These are phyloP conservation scores for Themeda triandra DNA, from an alignment of 176 grass and related monocot species.

Conservation along the genomic window DNA sequence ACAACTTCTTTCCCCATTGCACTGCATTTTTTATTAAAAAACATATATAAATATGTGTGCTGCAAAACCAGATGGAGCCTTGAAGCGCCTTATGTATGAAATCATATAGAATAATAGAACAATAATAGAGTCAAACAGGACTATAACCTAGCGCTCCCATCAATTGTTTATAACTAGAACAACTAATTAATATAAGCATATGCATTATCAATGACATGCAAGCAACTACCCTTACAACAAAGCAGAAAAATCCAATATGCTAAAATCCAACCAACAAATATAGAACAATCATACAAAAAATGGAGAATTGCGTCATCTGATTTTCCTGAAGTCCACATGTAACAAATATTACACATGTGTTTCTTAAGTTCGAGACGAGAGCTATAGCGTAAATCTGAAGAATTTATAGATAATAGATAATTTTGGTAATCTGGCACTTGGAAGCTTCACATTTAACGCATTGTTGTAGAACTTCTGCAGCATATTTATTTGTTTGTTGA, in stretches of 20 bases:
- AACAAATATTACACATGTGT: neutral
- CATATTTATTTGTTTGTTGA: conserved; percentile 2
- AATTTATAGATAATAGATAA: neutral
- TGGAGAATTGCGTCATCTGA: neutral
- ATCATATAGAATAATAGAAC: conserved; percentile 28
- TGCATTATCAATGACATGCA: conserved; percentile 36
- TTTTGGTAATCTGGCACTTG: conserved; percentile 16
- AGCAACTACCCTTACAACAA: conserved; percentile 26
- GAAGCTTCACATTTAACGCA: neutral
- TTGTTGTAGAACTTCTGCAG: neutral
- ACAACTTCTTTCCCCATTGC: conserved; percentile 48
- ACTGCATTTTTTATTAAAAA: conserved; percentile 33
- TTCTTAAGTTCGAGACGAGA: neutral
- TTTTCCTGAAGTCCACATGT: neutral
- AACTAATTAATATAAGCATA: conserved; percentile 24
- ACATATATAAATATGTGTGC: conserved; percentile 26
- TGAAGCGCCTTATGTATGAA: neutral
- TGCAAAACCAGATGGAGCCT: neutral
- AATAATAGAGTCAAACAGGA: conserved; percentile 37
- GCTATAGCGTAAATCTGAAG: neutral
- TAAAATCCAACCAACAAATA: conserved; percentile 8
- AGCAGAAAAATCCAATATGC: conserved; percentile 13
- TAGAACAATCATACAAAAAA: neutral
- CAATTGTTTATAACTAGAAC: conserved; percentile 5
- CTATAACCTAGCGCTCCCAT: neutral